Conservation (phyloP, 192 early-diverging fungal species). For the Entophlyctis helioformis region DNA sequence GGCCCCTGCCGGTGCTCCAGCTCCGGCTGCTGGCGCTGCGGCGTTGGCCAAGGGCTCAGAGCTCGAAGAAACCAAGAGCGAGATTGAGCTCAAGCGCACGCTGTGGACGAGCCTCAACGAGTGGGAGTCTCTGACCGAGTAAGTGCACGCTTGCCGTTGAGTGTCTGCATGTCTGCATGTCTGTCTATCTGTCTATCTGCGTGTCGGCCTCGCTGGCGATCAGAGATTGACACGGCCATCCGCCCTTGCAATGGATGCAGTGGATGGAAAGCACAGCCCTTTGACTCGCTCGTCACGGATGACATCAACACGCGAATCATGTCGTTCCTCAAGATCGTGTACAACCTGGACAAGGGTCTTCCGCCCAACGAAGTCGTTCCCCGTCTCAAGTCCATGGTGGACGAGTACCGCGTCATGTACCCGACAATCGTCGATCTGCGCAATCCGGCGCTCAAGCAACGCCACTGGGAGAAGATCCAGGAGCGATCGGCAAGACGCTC, state of each 20-base stretch:
- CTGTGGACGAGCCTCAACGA: constrained; percentile 45
- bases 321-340: constrained; percentile 38
- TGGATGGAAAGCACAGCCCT: constrained; percentile 28
- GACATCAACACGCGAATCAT: constrained; percentile 42
- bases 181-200: too few species aligned
- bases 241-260: constrained; percentile 6
- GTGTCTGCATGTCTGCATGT: background rate
- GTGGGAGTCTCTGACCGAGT: constrained; percentile 39
- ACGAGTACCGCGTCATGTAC: constrained; percentile 41
- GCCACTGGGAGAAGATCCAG: constrained; percentile 54
- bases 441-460: constrained; percentile 45
- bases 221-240: too few species aligned
- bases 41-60: constrained; percentile 12
- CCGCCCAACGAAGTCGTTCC: constrained; percentile 59
- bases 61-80: constrained; percentile 39
- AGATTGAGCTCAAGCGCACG: constrained; percentile 43
- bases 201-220: too few species aligned
- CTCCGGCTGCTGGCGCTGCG: too few species aligned
- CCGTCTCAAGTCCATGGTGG: constrained; percentile 38
- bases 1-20: too few species aligned
- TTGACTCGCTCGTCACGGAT: constrained; percentile 44
- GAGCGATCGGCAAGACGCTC: constrained; percentile 40
- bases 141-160: too few species aligned
- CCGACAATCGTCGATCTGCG: constrained; percentile 47
- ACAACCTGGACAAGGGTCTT: constrained; percentile 47